Base-by-base conservation (phyloP, 2,329 filamentous ascomycete genomes). In the Arachnomyces sp. region DNA sequence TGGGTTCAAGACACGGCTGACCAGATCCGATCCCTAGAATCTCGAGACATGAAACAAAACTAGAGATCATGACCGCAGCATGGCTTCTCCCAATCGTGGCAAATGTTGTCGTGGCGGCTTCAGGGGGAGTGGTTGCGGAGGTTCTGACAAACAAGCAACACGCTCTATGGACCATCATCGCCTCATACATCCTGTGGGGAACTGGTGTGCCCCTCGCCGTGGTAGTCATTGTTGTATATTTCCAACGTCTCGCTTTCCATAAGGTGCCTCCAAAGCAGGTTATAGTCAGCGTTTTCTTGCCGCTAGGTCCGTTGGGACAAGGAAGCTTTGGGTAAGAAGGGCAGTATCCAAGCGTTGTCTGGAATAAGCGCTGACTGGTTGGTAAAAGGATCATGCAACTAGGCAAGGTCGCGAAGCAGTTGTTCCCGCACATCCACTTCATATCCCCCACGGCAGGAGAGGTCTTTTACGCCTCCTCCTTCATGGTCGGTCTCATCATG, bases 161-260 rank as follows among this genome's bases (percentile, higher is more conserved):
- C 47, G 76, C 76, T 3, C 56, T 82, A 14, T 72, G 71, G 29
- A 85, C 81, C 0, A 52, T 85, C 15, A 62, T 83, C n/a, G 67
- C 67, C 12, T 79, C 71, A 2, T 86, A 84, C 53, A 64, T 84
- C 12, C 72, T 85, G 48, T 84, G 78, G 79, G 81, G 81, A 0
- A 75, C 77, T 42, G 77, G 79, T 3, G 69, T 71, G 2, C 74
- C 73, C 0, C 60, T 85, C 37, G 74, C 79, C 2, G 72, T 79
- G 57, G 69, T 72, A 31, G 72, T 83, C 14, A 63, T 84, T 17
- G 76, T 76, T 8, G 72, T 85, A 29, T 86, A 85, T 59, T 83
- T 82, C 53, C 76, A 81, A 43, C 77, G 81, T 8, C 66, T 86
- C 7, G 77, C 76, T 3, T 57, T 84, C 2, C 74, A 84, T 58